Evolutionary conservation across 352 stramenopile genomes (phyloP), one percentile per base, ranked within the genome.

Genomic region (Phytophthora fragariaefolia): DNA sequence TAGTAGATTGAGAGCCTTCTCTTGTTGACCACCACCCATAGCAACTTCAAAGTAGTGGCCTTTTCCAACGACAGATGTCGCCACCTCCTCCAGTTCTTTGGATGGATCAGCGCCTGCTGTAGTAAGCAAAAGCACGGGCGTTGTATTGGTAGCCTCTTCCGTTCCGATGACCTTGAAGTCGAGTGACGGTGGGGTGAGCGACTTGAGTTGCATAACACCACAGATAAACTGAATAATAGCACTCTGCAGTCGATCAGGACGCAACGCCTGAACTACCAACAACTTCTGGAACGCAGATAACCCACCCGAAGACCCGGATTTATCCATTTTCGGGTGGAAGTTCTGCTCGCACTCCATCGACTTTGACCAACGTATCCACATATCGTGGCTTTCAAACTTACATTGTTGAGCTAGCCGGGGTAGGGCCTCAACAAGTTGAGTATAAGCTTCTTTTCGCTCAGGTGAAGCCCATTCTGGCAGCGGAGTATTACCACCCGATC

Each of bases 21-120:
- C 93, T 58, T 98, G 90, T 61, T 98, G 92, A 0, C 95, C 96
- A 28, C 94, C 96, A 22, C 96, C 96, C 96, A 99, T 99, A 1
- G 96, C 93, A 36, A 99, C 71, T 66, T 98, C 92, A 36, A 95
- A 89, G 79, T 98, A 99, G 58, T 96, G 88, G 6, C 80, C 83
- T 36, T 85, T 82, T 20, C 93, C 93, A n/a, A 98, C 85, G 3
- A 91, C 82, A 2, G 79, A 61, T 0, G 74, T 80, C 6, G 96
- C 96, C 6, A 98, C 94, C 51, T 98, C 94, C 53, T 97, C 87
- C 3, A 99, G 76, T 46, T 99, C 96, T 34, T 96, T 96, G 20
- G 87, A 97, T 15, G 96, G 93, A 71, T 99, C 96, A 7, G 93
- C 96, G n/a, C 95, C 96, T 10, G 92, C 82, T 0, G 91, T 98